Evolutionary conservation across 164 flowering plant species (phyloP), one percentile per base, ranked within the genome.

Genomic region (Hamamelis virginiana): DNA sequence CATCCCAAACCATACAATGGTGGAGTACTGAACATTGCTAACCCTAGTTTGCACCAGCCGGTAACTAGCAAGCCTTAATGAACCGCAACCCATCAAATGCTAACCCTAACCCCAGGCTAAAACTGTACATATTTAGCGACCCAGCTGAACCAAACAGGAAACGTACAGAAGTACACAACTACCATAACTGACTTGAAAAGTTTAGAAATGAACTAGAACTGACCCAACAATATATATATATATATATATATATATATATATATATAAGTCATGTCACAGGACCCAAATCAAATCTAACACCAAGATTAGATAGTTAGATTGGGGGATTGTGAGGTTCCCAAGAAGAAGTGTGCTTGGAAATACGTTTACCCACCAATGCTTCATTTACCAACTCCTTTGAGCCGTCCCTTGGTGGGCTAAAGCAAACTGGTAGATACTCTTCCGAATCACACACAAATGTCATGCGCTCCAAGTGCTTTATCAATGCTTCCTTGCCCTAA

Each of bases 401-500:
- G 64, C 0, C 94, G 50, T 86, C 83, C 4, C 94, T 74, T 0
- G 80, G 69, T 0, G 94, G 92, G 28, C 43, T 62, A 66, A 86
- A 91, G 38, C 57, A 64, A 0, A 81, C 73, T 0, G 97, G 94
- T 1, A 87, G 68, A 45, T 61, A 88, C 45, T 85, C 88, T 4
- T 86, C 88, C 0, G 80, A 45, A 4, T 76, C 81, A 46, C 92
- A 88, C 0, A 72, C 74, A 65, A 89, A 91, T 0, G 13, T 63
- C 0, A 85, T 75, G 1, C 47, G 64, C 43, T 74, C 59, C 25
- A 88, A 87, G 21, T 87, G 88, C 55, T 65, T 70, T 25, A 77
- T 61, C 74, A 91, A 64, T n/a, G 74, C 85, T 12, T 77, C 80
- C 69, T 83, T 89, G 0, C 94, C 94, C 97, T 91, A 59, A 1